Conservation (phyloP, 2,329 filamentous ascomycete species). For the Tolypocladium tropicale region DNA sequence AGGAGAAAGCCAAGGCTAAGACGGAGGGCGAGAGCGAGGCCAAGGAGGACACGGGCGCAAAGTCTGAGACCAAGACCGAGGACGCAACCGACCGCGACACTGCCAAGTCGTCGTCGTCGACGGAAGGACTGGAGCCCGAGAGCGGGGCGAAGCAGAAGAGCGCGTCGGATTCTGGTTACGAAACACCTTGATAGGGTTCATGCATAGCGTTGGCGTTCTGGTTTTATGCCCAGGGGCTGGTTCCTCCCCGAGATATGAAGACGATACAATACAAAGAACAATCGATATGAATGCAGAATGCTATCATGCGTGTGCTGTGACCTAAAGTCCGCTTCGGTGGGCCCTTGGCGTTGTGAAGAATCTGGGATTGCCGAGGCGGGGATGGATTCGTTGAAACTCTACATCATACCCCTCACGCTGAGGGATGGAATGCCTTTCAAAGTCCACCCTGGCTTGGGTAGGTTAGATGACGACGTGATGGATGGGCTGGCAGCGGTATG, state of each 20-base stretch:
- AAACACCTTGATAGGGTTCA: conserved; percentile 11
- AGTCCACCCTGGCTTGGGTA: too few relatives aligned
- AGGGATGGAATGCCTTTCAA: too few relatives aligned
- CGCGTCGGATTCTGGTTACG: conserved; percentile 23
- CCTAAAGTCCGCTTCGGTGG: too few relatives aligned
- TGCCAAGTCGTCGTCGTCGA: not conserved
- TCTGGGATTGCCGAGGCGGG: too few relatives aligned
- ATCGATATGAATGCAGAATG: not conserved
- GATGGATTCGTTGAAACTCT: too few relatives aligned
- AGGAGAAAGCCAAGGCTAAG: not conserved
- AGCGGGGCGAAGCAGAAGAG: conserved; percentile 11
- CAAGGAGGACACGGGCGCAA: not conserved
- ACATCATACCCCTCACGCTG: too few relatives aligned
- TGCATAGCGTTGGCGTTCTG: not conserved
- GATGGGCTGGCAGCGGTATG: too few relatives aligned
- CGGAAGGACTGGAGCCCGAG: not conserved
- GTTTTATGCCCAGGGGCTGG: not conserved
- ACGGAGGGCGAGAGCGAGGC: not conserved
- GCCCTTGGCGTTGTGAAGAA: too few relatives aligned
- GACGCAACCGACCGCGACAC: not conserved
- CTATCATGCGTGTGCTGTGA: too few relatives aligned
- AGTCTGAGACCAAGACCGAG: not conserved
- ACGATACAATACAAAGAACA: not conserved
- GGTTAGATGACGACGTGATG: too few relatives aligned
- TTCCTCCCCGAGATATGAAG: not conserved